Evolutionary conservation across 495 filamentous ascomycete genomes (phyloP).

Genomic region (Cladorrhinum samala): DNA sequence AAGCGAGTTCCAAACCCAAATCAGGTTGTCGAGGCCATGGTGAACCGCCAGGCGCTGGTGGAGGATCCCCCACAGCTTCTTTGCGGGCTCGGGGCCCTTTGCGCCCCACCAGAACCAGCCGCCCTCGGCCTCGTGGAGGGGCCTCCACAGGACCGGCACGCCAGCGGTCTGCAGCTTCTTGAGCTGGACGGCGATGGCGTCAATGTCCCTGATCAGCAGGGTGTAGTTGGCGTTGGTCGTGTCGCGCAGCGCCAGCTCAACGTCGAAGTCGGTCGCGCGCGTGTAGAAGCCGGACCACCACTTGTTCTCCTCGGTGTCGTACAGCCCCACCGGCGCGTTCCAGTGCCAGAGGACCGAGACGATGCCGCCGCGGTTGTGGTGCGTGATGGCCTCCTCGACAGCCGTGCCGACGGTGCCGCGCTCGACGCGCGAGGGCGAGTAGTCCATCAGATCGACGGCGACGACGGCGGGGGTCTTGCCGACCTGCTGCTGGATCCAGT

Average conservation of each 20-base stretch:
- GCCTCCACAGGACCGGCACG: constrained; percentile 40
- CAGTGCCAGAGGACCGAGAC: constrained; percentile 44
- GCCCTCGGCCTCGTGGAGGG: constrained; percentile 46
- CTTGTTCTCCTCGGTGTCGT: constrained; percentile 35
- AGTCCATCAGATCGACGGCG: constrained; percentile 42
- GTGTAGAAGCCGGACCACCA: constrained; percentile 48
- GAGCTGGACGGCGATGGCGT: constrained; percentile 43
- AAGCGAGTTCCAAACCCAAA: constrained; percentile 49
- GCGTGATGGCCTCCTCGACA: constrained; percentile 42
- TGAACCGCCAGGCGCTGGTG: constrained; percentile 38
- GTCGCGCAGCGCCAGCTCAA: constrained; percentile 30
- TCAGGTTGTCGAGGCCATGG: constrained; percentile 39
- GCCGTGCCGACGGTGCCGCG: constrained; percentile 31
- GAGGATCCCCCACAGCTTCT: constrained; percentile 35
- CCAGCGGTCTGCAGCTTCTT: constrained; percentile 33
- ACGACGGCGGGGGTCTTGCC: constrained; percentile 44
- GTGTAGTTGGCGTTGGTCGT: constrained; percentile 39
- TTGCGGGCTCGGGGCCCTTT: constrained; percentile 38
- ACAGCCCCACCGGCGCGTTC: constrained; percentile 32
- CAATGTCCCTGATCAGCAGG: constrained; percentile 43
- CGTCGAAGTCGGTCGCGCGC: constrained; percentile 38
- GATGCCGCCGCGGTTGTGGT: constrained; percentile 36
- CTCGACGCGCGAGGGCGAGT: constrained; percentile 39
- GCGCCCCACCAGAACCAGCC: constrained; percentile 51
- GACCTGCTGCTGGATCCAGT: constrained; percentile 34